phyloP scores from a whole-genome alignment of 192 early-diverging fungal species.

The Pilaira anomala region DNA sequence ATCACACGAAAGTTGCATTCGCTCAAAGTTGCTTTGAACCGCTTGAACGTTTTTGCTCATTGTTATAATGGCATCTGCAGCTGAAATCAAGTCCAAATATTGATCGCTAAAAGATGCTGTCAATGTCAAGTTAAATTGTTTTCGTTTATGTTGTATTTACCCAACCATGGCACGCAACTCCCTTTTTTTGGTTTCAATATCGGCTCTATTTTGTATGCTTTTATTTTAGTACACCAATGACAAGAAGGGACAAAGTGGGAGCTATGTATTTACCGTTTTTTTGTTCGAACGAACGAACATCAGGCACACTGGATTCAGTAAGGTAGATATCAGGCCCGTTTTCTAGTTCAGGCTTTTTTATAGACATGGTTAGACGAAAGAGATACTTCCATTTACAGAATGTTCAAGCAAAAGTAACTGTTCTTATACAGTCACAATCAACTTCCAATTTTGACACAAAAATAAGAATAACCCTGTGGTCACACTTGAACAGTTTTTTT shows the following conservation, averaged over 20 bases:
- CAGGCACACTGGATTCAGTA: constrained; percentile 43
- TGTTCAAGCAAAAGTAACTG: too few species aligned
- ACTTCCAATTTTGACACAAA: too few species aligned
- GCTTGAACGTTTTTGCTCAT: constrained; percentile 60
- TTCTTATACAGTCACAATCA: too few species aligned
- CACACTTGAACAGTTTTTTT: too few species aligned
- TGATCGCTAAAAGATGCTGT: constrained; percentile 57
- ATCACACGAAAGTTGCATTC: constrained; percentile 57
- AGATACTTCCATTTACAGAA: too few species aligned
- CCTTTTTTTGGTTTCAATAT: constrained; percentile 79
- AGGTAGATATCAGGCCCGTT: constrained; percentile 42
- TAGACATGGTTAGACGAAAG: too few species aligned
- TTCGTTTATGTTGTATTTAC: constrained; percentile 41
- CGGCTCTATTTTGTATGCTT: constrained; percentile 43
- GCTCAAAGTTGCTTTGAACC: constrained; percentile 55
- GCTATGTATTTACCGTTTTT: constrained; percentile 43
- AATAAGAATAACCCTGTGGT: too few species aligned
- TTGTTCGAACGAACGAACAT: constrained; percentile 42
- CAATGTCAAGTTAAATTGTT: neutral
- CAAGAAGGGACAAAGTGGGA: neutral
- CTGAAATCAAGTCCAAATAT: constrained; percentile 82
- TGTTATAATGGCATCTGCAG: constrained; percentile 72
- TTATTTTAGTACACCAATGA: neutral
- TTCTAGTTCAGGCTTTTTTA: neutral
- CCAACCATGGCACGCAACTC: constrained; percentile 83